Conservation (phyloP, 495 filamentous ascomycete genomes). For the Glonium stellatum region DNA sequence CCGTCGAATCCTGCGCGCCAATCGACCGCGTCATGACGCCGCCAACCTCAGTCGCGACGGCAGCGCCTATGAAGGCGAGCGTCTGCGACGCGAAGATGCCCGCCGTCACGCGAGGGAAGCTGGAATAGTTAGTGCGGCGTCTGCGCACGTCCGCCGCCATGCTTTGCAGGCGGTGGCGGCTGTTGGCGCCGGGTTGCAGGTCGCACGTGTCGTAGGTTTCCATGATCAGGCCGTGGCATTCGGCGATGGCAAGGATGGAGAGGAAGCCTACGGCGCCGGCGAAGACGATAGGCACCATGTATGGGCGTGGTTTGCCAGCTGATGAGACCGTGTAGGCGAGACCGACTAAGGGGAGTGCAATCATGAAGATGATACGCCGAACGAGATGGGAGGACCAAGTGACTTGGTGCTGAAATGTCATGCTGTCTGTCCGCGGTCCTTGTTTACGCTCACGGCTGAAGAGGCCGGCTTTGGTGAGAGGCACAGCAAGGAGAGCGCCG, state of each 20-base stretch:
- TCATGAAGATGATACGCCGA: constrained; percentile 57
- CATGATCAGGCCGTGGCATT: constrained; percentile 72
- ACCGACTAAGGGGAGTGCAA: constrained; percentile 57
- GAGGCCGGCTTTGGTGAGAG: constrained; percentile 62
- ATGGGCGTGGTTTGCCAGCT: constrained; percentile 49
- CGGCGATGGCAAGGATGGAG: constrained; percentile 64
- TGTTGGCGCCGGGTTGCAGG: constrained; percentile 56
- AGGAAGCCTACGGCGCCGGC: constrained; percentile 61
- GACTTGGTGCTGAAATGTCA: constrained; percentile 51
- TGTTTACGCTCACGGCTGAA: constrained; percentile 55
- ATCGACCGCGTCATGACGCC: constrained; percentile 53
- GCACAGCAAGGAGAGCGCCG: constrained; percentile 60
- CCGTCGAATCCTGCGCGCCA: constrained; percentile 59
- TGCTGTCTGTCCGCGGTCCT: constrained; percentile 50
- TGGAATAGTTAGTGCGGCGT: constrained; percentile 59
- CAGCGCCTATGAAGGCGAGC: constrained; percentile 57
- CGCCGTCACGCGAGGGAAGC: constrained; percentile 62
- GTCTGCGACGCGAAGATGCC: constrained; percentile 64
- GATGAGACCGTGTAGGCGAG: constrained; percentile 59
- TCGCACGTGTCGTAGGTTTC: constrained; percentile 74
- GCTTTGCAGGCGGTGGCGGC: constrained; percentile 42
- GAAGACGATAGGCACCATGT: constrained; percentile 57
- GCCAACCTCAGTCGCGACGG: constrained; percentile 55
- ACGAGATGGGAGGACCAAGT: constrained; percentile 63
- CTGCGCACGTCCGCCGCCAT: constrained; percentile 42